A percentile compares a stretch with the other conserved stretches of the same genome.
phyloP scores from a whole-genome alignment of 1,284 basidiomycete genomes.

The Cutaneotrichosporon sp. region DNA sequence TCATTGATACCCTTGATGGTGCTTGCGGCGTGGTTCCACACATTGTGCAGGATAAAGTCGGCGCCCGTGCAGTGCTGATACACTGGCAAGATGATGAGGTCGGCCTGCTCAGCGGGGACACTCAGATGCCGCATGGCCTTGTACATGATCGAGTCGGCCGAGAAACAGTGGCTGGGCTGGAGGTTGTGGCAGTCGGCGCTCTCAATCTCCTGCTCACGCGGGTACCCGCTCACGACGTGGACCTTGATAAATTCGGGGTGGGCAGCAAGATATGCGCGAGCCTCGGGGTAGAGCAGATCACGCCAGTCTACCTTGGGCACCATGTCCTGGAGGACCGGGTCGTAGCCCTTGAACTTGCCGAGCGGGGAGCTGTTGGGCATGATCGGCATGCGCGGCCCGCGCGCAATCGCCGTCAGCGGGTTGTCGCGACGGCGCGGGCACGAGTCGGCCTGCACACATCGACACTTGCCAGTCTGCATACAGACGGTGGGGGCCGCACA shows the following conservation, averaged over 20 bases:
- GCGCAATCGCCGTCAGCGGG: conserved; percentile 33
- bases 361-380: conserved; percentile 25
- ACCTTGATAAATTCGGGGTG: conserved; percentile 47
- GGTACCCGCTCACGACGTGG: conserved; percentile 47
- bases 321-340: conserved; percentile 32
- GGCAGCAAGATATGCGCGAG: conserved; percentile 36
- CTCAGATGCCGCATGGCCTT: conserved; percentile 44
- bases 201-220: conserved; percentile 41
- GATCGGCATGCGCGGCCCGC: conserved; percentile 13
- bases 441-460: conserved; percentile 49
- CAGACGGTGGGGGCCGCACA: conserved; percentile 50
- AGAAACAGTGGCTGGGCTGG: conserved; percentile 48
- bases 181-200: conserved; percentile 46
- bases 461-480: conserved; percentile 51
- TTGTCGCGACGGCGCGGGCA: conserved; percentile 42
- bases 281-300: conserved; percentile 48
- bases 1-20: conserved; percentile 45
- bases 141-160: conserved; percentile 52
- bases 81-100: conserved; percentile 54
- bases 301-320: conserved; percentile 41
- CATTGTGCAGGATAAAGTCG: conserved; percentile 50
- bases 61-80: conserved; percentile 50
- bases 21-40: conserved; percentile 43
- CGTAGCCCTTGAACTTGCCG: conserved; percentile 32
- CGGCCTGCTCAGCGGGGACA: conserved; percentile 52